Conservation (phyloP, 1,139 yeast genomes). For the Kodamaea derodonti region DNA sequence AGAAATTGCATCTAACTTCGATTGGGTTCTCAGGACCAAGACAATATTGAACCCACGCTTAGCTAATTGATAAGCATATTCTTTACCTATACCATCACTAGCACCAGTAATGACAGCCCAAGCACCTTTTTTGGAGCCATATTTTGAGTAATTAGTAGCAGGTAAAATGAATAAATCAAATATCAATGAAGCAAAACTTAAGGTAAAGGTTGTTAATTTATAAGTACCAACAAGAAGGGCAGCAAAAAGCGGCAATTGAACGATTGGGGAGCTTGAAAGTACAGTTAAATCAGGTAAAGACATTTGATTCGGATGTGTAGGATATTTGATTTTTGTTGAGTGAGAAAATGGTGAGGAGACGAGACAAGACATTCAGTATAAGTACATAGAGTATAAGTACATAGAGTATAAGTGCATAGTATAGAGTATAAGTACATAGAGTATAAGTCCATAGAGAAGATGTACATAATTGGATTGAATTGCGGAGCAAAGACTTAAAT, state of each 20-base stretch:
- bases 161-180: conserved; percentile 64
- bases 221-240: conserved; percentile 50
- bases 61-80: conserved; percentile 84
- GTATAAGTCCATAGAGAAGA: no score
- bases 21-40: conserved; percentile 77
- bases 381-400: no score
- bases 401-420: no score
- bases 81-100: conserved; percentile 96
- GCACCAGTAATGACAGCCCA: conserved; percentile 98
- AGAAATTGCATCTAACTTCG: conserved; percentile 68
- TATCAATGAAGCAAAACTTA: conserved; percentile 41
- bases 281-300: not conserved
- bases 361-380: no score
- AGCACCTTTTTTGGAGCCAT: conserved; percentile 59
- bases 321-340: not conserved
- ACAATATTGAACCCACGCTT: conserved; percentile 77
- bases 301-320: not conserved
- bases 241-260: conserved; percentile 24
- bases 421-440: no score
- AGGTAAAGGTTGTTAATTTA: conserved; percentile 38
- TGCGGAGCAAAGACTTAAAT: no score
- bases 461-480: no score
- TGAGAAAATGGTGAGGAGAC: no score
- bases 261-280: conserved; percentile 11
- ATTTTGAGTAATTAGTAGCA: conserved; percentile 56